Evolutionary conservation across 75 land plant species (phyloP), one percentile per base, ranked within the genome.

Genomic region (Selaginella moellendorffii): DNA sequence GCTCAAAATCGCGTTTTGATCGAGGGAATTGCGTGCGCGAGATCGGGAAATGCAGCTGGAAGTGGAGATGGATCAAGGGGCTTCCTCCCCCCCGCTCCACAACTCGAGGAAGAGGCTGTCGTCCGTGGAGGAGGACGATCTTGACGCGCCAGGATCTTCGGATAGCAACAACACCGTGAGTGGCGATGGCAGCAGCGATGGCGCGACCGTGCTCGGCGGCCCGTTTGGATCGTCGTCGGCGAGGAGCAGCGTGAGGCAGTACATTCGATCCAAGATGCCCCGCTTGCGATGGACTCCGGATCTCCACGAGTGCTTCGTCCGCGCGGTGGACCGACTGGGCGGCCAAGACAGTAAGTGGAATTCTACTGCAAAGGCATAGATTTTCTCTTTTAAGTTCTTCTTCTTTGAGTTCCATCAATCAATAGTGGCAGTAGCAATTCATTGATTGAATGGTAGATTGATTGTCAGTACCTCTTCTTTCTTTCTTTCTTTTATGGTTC

Each of bases 251-350:
- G 46, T 36, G 46, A 36, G 46, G 14, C 90, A 79, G 59, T 86
- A 86, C 53, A 64, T 81, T 0, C 79, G 87, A 23, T 81, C 87
- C 1, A 84, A 76, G 54, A 69, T 80, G 28, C 88, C 92, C 63
- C 77, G 88, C n/a, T 62, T 87, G 31, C 69, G 85, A 63, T 87
- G 92, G 92, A 84, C 88, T 22, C 79, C 88, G 18, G 80, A 84
- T 61, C 88, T 87, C 42, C 88, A 87, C 58, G 78, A 69, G 24
- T 80, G 69, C 30, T 86, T 86, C 69, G 77, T 84, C 46, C 78
- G 65, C 60, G 87, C 83, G 9, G 80, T 86, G 25, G 78, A 84
- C 19, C 81, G 70, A 31, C 84, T 86, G 54, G 90, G 90, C 21
- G 90, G 90, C 18, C 82, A 75, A 62, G 67, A 86, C 0, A 86